Conservation (phyloP, 2,329 filamentous ascomycete species). For the Amesomyces nigricolor region DNA sequence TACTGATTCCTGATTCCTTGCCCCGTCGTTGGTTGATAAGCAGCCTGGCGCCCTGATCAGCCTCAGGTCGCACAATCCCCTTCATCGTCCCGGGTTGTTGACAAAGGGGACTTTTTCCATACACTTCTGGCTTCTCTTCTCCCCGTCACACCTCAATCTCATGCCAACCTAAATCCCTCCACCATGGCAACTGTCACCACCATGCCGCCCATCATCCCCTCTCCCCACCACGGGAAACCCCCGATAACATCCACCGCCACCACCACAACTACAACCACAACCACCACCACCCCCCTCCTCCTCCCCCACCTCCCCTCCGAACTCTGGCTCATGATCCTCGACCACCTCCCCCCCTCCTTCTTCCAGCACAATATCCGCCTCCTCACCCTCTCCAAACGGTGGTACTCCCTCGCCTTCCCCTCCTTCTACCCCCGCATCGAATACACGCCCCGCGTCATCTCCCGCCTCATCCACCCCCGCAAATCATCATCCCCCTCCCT, state of each 20-base stretch:
- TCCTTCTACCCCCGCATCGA: conserved; percentile 18
- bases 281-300: neutral
- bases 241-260: neutral
- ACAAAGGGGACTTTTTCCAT: too few relatives aligned
- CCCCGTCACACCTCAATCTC: too few relatives aligned
- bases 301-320: conserved; percentile 18
- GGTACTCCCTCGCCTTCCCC: conserved; percentile 20
- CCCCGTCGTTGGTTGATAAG: neutral
- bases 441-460: conserved; percentile 21
- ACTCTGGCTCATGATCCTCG: conserved; percentile 22
- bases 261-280: neutral
- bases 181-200: too few relatives aligned
- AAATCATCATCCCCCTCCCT: conserved; percentile 4
- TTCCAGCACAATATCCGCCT: conserved; percentile 22
- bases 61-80: neutral
- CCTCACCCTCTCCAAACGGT: conserved; percentile 19
- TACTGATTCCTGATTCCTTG: neutral
- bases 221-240: too few relatives aligned
- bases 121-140: too few relatives aligned
- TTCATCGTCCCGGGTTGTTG: neutral
- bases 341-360: conserved; percentile 18
- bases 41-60: neutral
- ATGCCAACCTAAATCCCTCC: too few relatives aligned
- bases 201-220: too few relatives aligned
- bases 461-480: conserved; percentile 17